phyloP scores from a whole-genome alignment of 129 eudicot genomes.

The Scalesia atractyloides region DNA sequence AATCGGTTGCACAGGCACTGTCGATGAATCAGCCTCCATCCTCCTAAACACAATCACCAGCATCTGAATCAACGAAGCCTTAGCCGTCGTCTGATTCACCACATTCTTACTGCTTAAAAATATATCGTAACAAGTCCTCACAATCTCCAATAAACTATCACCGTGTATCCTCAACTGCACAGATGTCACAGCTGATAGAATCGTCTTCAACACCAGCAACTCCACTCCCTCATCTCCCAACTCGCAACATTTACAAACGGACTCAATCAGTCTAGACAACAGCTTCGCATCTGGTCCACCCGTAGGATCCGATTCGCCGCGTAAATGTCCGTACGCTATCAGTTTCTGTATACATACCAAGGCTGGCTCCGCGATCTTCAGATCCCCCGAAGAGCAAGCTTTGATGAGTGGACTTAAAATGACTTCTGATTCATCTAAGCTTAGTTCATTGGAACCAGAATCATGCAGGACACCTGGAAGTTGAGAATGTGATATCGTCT shows the following conservation, averaged over 20 bases:
- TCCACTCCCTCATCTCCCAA: constrained; percentile 60
- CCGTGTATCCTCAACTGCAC: constrained; percentile 58
- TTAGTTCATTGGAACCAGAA: constrained; percentile 42
- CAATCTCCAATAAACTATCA: constrained; percentile 66
- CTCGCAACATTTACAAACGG: constrained; percentile 61
- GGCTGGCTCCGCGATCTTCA: constrained; percentile 66
- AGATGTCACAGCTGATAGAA: constrained; percentile 68
- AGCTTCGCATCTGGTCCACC: constrained; percentile 55
- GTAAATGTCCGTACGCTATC: constrained; percentile 61
- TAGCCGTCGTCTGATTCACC: constrained; percentile 84
- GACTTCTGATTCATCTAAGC: constrained; percentile 56
- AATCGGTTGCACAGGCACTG: constrained; percentile 88
- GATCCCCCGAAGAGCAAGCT: constrained; percentile 42
- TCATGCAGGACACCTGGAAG: constrained; percentile 52
- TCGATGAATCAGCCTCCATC: constrained; percentile 95
- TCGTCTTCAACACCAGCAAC: constrained; percentile 58
- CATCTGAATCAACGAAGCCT: constrained; percentile 86
- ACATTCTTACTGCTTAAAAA: constrained; percentile 62
- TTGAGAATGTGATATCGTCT: too few species aligned
- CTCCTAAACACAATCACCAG: constrained; percentile 94
- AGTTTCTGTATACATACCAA: constrained; percentile 65
- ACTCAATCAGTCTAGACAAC: constrained; percentile 52
- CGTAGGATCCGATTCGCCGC: constrained; percentile 58
- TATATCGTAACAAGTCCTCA: constrained; percentile 73
- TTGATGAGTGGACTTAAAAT: constrained; percentile 52